Evolutionary conservation across 2,329 filamentous ascomycete genomes (phyloP).

Genomic region (Metarhizium sp.): DNA sequence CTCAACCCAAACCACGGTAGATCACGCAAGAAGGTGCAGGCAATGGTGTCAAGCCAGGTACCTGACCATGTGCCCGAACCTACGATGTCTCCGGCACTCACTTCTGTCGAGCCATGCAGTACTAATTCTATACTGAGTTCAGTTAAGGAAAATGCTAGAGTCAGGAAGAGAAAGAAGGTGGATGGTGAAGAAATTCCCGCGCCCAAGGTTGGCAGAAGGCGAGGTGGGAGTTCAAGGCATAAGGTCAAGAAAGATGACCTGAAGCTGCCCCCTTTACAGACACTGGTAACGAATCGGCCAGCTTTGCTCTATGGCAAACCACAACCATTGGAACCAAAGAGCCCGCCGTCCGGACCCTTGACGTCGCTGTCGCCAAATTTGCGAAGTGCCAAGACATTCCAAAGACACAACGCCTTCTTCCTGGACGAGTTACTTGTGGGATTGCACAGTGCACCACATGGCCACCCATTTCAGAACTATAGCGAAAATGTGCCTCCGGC

Average conservation of each 20-base stretch:
- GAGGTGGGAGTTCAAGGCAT: slow-evolving; percentile 2
- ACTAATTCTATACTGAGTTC: slow-evolving; percentile 38
- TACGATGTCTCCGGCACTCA: background rate
- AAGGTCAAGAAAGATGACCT: slow-evolving; percentile 9
- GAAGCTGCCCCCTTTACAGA: slow-evolving; percentile 21
- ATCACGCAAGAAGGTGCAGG: slow-evolving; percentile 12
- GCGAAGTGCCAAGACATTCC: slow-evolving; percentile 12
- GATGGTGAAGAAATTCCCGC: slow-evolving; percentile 25
- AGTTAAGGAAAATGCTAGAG: slow-evolving; percentile 39
- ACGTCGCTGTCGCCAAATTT: slow-evolving; percentile 22
- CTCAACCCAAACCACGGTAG: slow-evolving; percentile 28
- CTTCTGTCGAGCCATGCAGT: background rate
- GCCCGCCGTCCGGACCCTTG: slow-evolving; percentile 18
- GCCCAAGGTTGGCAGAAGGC: slow-evolving; percentile 9
- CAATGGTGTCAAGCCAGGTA: slow-evolving; percentile 3
- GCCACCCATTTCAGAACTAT: slow-evolving; percentile 1
- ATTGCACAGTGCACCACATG: slow-evolving; percentile 11
- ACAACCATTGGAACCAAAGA: slow-evolving; percentile 20
- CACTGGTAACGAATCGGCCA: slow-evolving; percentile 10
- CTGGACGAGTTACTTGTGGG: slow-evolving; percentile 13
- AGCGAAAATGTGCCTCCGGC: background rate
- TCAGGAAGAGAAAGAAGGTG: slow-evolving; percentile 37
- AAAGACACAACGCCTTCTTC: slow-evolving; percentile 14
- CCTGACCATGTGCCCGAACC: slow-evolving; percentile 3
- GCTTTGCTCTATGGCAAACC: slow-evolving; percentile 13